Percentiles rank a stretch among this genome's conserved stretches.
phyloP scores from a whole-genome alignment of 148 eudicot species.

The Camellia japonica region DNA sequence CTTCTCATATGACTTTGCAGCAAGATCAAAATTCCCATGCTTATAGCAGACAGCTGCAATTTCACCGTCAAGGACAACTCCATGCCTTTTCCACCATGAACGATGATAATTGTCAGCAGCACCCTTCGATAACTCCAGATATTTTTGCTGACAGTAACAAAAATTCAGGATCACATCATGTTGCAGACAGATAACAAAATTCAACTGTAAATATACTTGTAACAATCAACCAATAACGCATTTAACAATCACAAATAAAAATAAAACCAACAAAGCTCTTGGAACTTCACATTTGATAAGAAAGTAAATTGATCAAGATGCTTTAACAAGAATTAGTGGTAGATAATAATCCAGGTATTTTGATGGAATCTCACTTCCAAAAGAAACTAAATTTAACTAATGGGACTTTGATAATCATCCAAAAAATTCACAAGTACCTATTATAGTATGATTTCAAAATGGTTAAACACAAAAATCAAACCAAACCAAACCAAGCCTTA shows the following conservation, averaged over 20 bases:
- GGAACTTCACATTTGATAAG: not conserved
- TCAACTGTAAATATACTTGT: not conserved
- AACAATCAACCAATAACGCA: not conserved
- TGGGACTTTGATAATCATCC: not conserved
- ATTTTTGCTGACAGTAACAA: conserved; percentile 57
- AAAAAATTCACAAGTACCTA: not conserved
- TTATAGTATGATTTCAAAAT: not conserved
- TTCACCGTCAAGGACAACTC: conserved; percentile 98
- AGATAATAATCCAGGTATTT: conserved; percentile 2
- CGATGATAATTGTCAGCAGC: conserved; percentile 90
- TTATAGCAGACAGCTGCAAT: conserved; percentile 81
- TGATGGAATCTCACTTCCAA: not conserved
- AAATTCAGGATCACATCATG: not conserved
- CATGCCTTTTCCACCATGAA: conserved; percentile 98
- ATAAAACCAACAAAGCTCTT: not conserved
- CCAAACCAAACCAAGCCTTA: no score
- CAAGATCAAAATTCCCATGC: conserved; percentile 73
- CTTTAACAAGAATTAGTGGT: not conserved
- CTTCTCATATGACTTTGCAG: conserved; percentile 87
- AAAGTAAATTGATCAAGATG: conserved; percentile 4
- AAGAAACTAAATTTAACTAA: not conserved
- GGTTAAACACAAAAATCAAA: not conserved
- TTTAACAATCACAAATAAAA: not conserved
- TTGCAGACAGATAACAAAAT: not conserved
- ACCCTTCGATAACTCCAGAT: conserved; percentile 81